Conservation (phyloP, 495 filamentous ascomycete species). For the Astrothelium macrocarpum region DNA sequence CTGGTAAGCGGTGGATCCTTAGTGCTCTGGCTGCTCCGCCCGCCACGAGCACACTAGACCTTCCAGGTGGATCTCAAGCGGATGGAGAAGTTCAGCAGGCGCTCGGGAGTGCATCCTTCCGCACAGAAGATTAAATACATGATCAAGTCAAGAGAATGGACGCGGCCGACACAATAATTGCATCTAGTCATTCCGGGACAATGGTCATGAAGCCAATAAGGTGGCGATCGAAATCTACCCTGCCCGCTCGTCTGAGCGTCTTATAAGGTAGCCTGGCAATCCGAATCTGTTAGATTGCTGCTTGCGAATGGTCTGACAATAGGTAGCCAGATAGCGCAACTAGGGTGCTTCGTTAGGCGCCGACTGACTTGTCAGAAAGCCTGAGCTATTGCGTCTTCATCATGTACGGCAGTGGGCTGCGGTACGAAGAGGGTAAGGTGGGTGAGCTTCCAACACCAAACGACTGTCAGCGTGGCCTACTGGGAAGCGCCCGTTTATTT, state of each 20-base stretch:
- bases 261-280: neutral
- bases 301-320: too few species aligned
- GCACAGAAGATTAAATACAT: neutral
- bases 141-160: neutral
- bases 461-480: neutral
- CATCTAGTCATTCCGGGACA: neutral
- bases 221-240: neutral
- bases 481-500: slow-evolving; percentile 7
- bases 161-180: neutral
- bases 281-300: too few species aligned
- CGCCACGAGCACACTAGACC: neutral
- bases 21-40: neutral
- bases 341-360: neutral
- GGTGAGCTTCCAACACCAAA: neutral
- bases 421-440: neutral
- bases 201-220: neutral
- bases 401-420: neutral
- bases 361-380: neutral
- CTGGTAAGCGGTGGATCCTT: neutral
- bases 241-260: neutral
- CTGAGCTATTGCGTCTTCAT: neutral
- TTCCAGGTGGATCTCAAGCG: neutral
- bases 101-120: neutral
- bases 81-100: neutral
- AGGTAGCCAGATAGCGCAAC: too few species aligned